Percentiles rank a stretch among this genome's conserved stretches.
These are phyloP conservation scores for Rosa hybrid DNA, from an alignment of 331 rosid genomes.

Conservation along the genomic window DNA sequence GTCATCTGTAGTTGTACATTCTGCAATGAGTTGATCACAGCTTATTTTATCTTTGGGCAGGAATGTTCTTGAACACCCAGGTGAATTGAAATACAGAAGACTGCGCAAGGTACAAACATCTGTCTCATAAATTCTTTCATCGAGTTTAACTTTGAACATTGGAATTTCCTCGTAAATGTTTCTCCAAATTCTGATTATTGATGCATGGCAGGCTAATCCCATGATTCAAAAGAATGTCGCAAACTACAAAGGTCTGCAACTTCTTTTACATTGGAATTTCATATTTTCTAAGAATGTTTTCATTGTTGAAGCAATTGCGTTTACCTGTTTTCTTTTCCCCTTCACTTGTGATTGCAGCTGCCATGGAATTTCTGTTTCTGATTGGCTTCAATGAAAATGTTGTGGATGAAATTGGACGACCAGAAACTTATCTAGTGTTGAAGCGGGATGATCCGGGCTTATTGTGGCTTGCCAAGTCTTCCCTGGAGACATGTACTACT, in stretches of 20 bases:
- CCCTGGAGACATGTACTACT: conserved; percentile 55
- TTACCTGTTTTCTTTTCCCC: background rate
- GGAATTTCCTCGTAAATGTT: background rate
- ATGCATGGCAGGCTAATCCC: conserved; percentile 80
- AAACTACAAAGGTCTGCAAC: conserved; percentile 63
- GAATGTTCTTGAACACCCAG: conserved; percentile 83
- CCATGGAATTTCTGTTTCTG: conserved; percentile 66
- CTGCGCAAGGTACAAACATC: conserved; percentile 65
- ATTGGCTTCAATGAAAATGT: conserved; percentile 81
- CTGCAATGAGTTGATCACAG: conserved; percentile 16
- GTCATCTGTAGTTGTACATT: conserved; percentile 12
- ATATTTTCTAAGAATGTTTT: background rate
- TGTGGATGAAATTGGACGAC: conserved; percentile 60
- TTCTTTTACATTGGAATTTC: conserved; percentile 19
- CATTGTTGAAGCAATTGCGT: background rate
- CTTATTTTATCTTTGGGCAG: conserved; percentile 41
- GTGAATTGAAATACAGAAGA: conserved; percentile 65
- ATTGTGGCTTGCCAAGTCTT: conserved; percentile 93
- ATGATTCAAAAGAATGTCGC: conserved; percentile 63
- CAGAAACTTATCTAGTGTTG: conserved; percentile 80
- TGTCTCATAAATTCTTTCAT: background rate
- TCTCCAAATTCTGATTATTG: conserved; percentile 16
- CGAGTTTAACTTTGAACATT: conserved; percentile 7
- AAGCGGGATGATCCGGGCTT: conserved; percentile 88
- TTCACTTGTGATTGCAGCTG: conserved; percentile 53